A percentile compares a stretch with the other conserved stretches of the same genome.
These are phyloP conservation scores for Apium graveolens DNA, from an alignment of 129 eudicot genomes.

Conservation along the genomic window DNA sequence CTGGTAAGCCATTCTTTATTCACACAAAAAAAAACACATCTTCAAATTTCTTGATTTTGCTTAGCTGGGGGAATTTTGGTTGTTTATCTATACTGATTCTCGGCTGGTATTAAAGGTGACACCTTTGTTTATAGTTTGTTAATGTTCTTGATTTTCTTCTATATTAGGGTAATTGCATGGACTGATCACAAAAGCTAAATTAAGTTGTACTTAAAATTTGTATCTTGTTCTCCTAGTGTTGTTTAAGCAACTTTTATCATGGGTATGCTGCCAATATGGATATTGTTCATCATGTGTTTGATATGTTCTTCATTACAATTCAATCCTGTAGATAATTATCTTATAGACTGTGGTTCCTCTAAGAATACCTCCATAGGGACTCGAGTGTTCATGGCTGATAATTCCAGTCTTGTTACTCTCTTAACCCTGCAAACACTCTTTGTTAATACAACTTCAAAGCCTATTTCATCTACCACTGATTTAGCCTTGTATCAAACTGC, in stretches of 20 bases:
- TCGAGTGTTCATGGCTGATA: slow-evolving; percentile 45
- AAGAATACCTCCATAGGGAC: slow-evolving; percentile 29
- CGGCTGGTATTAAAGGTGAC: slow-evolving; percentile 11
- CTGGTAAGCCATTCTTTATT: not conserved
- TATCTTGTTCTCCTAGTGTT: not conserved
- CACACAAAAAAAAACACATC: not conserved
- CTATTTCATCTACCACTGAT: slow-evolving; percentile 25
- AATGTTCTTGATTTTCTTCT: slow-evolving; percentile 1
- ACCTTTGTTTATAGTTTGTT: not conserved
- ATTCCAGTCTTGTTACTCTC: slow-evolving; percentile 18
- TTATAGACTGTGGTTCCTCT: slow-evolving; percentile 60
- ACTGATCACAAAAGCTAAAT: not conserved
- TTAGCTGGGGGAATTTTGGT: not conserved
- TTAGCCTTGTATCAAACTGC: slow-evolving; percentile 47
- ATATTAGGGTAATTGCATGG: not conserved
- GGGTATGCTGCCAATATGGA: slow-evolving; percentile 25
- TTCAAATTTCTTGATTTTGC: not conserved
- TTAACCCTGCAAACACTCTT: slow-evolving; percentile 26
- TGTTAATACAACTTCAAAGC: slow-evolving; percentile 19
- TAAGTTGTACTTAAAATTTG: slow-evolving; percentile 4
- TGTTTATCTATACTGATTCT: not conserved
- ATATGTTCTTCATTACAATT: slow-evolving; percentile 33
- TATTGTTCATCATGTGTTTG: slow-evolving; percentile 38
- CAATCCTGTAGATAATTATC: slow-evolving; percentile 55
- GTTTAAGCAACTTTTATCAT: slow-evolving; percentile 5